Conservation (phyloP, 257 asterid species). For the Datura wrightii region DNA sequence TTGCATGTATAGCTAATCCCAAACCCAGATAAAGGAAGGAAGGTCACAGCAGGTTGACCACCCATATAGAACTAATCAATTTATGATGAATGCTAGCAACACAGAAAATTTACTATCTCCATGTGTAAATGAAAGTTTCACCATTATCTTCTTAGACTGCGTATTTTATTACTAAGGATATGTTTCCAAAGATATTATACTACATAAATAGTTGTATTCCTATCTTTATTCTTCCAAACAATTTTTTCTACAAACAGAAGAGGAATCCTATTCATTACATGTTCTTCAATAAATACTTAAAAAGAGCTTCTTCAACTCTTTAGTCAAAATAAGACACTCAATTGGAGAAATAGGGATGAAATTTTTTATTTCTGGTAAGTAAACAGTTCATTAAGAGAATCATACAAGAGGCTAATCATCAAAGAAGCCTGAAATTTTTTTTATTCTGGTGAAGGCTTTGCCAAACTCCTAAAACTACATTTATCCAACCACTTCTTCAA, state of each 20-base stretch:
- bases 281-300: not conserved
- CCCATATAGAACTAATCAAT: not conserved
- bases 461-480: not conserved
- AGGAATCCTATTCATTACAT: not conserved
- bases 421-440: not conserved
- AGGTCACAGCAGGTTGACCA: not conserved
- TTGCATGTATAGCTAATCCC: not conserved
- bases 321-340: constrained; percentile 19
- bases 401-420: not conserved
- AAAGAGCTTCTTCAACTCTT: not conserved
- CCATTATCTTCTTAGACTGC: not conserved
- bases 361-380: not conserved
- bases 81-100: not conserved
- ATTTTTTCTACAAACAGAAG: not conserved
- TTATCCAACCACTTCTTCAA: not conserved
- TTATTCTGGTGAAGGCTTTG: not conserved
- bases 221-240: not conserved
- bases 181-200: not conserved
- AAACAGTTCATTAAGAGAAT: not conserved
- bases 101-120: not conserved
- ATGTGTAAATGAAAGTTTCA: not conserved
- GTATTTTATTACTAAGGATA: not conserved
- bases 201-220: constrained; percentile 1
- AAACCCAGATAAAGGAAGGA: not conserved
- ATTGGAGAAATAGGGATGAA: not conserved